Percentiles rank a stretch among this genome's conserved stretches.
Evolutionary conservation across 495 filamentous ascomycete species (phyloP).

Genomic region (Aspergillus bridgeri): DNA sequence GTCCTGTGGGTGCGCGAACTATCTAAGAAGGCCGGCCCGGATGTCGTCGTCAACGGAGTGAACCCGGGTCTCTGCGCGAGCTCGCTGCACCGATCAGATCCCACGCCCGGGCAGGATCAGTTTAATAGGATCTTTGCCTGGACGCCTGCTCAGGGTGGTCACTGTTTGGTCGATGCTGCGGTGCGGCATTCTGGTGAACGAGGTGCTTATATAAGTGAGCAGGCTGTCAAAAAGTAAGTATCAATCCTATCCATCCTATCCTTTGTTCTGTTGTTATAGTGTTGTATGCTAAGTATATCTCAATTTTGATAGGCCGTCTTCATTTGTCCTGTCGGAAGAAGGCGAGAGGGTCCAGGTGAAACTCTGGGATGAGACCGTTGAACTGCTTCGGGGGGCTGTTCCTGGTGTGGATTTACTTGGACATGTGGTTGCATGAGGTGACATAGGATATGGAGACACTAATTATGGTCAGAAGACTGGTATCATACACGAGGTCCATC

Average conservation of each 20-base stretch:
- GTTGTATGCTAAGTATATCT: neutral
- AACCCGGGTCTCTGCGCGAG: constrained; percentile 9
- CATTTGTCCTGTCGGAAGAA: constrained; percentile 6
- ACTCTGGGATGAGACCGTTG: constrained; percentile 5
- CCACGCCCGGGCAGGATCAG: neutral
- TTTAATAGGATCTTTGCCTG: constrained; percentile 8
- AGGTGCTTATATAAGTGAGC: constrained; percentile 9
- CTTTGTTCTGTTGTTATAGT: neutral
- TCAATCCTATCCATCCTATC: neutral
- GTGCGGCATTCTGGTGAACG: neutral
- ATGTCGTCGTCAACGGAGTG: constrained; percentile 6
- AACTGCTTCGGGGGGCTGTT: neutral
- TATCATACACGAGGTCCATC: no score
- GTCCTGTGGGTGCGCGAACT: constrained; percentile 8
- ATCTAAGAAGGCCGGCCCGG: neutral
- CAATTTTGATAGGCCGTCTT: constrained; percentile 2
- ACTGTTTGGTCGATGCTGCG: constrained; percentile 8
- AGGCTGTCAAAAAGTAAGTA: constrained; percentile 5
- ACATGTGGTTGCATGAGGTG: neutral
- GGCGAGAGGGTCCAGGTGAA: neutral
- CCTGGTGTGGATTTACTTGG: neutral
- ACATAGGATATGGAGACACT: no score
- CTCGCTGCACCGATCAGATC: constrained; percentile 3
- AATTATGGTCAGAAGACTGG: no score
- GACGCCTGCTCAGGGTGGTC: constrained; percentile 1